These are phyloP conservation scores for Coniferiporia sulphurascens DNA, from an alignment of 1,284 basidiomycete species.

Conservation along the genomic window DNA sequence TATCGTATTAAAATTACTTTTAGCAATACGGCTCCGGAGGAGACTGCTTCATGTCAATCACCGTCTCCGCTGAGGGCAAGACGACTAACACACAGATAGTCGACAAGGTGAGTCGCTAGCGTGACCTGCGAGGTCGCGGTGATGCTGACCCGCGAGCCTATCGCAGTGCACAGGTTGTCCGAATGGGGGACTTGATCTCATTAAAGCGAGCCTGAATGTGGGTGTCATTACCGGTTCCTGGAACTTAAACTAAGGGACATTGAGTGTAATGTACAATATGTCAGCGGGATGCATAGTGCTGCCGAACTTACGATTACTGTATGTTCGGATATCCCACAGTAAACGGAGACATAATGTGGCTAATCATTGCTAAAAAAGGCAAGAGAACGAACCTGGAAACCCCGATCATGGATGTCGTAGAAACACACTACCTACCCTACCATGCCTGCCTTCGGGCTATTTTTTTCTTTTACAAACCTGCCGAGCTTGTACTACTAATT, in stretches of 20 bases:
- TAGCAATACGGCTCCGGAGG: slow-evolving; percentile 19
- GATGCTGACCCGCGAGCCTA: too few relatives aligned
- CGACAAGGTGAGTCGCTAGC: slow-evolving; percentile 16
- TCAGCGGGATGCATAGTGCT: too few relatives aligned
- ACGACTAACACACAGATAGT: slow-evolving; percentile 19
- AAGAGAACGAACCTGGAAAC: too few relatives aligned
- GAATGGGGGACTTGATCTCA: slow-evolving; percentile 65
- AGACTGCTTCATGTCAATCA: slow-evolving; percentile 19
- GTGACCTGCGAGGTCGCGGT: neutral
- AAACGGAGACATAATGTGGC: too few relatives aligned
- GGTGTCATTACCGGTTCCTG: slow-evolving; percentile 59
- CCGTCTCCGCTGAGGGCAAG: slow-evolving; percentile 18
- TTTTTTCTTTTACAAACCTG: neutral
- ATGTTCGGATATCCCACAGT: too few relatives aligned
- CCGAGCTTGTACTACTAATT: neutral
- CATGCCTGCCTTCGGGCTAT: neutral
- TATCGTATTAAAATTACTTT: neutral
- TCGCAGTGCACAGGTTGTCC: neutral
- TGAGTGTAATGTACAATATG: too few relatives aligned
- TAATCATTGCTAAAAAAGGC: too few relatives aligned
- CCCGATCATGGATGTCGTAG: too few relatives aligned
- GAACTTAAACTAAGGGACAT: slow-evolving; percentile 34
- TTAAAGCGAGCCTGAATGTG: slow-evolving; percentile 35
- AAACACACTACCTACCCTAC: neutral
- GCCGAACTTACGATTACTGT: too few relatives aligned